Evolutionary conservation across 331 rosid genomes (phyloP), one percentile per base, ranked within the genome.

Genomic region (Stylosanthes scabra): DNA sequence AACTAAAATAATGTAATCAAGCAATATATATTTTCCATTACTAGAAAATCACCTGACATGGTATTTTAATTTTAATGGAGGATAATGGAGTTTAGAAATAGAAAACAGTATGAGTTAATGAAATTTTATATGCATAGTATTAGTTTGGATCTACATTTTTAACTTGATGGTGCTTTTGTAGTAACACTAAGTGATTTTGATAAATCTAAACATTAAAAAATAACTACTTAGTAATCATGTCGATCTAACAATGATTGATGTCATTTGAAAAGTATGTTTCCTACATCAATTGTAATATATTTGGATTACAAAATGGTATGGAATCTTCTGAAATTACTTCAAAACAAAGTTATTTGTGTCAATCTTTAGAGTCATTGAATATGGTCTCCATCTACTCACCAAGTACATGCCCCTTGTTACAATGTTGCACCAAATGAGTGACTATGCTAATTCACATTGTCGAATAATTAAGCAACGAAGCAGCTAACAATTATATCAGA

Each of bases 401-500:
- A 46, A 71, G 49, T 34, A 39, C 55, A 34, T 63, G 54, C 3
- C 62, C 60, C 60, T 70, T 6, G 28, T 31, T 25, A 54, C 7
- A 56, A 25, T 29, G 55, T 63, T 70, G 45, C 60, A 55, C 46
- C 42, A 46, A 55, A 63, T 54, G 66, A 12, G 67, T 56, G 72
- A 55, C 55, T 15, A 77, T 15, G 46, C 49, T 62, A 70, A 69
- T 52, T 54, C 52, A 54, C 51, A 77, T 29, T 77, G 51, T 45
- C 2, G 12, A 74, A 74, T n/a, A 74, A n/a, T 29, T 57, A 78
- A 46, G 61, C 55, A 60, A 52, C 34, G 66, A 69, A 47, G 59
- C 49, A 62, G 77, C 66, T 28, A 77, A 46, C 66, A 77, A 61
- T 3, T 70, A 70, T 54, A 44, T 52, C 52, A 77, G 66, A 77